These are phyloP conservation scores for Fusarium sp. DNA, from an alignment of 2,329 filamentous ascomycete species.

Conservation along the genomic window DNA sequence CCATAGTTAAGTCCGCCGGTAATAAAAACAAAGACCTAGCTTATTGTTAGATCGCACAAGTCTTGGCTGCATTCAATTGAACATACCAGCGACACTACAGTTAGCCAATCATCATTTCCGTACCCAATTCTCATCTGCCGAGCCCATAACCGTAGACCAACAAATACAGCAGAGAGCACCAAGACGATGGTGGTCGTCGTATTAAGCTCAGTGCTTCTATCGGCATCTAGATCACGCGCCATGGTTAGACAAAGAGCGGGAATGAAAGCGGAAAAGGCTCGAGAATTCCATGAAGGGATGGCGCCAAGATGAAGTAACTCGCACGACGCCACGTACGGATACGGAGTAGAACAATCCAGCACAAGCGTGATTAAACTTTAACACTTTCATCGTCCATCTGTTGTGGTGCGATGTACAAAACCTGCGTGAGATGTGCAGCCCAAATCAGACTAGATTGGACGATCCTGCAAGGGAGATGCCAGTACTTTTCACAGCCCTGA, in stretches of 20 bases:
- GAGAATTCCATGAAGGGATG: not conserved
- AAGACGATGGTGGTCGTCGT: slow-evolving; percentile 17
- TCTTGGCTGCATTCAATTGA: not conserved
- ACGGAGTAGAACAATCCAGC: not conserved
- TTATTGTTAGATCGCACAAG: not conserved
- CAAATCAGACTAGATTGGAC: not conserved
- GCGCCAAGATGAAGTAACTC: not conserved
- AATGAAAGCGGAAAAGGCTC: not conserved
- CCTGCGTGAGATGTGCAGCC: too few species aligned
- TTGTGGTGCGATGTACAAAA: not conserved
- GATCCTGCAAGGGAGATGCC: not conserved
- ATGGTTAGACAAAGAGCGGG: not conserved
- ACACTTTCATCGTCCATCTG: not conserved
- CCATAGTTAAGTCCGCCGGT: slow-evolving; percentile 27
- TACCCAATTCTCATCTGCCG: slow-evolving; percentile 15
- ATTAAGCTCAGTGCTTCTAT: slow-evolving; percentile 17
- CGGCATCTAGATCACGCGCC: not conserved
- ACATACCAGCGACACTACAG: slow-evolving; percentile 17
- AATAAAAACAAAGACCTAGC: slow-evolving; percentile 22
- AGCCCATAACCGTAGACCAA: slow-evolving; percentile 22
- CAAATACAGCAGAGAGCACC: slow-evolving; percentile 6
- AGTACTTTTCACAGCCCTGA: too few species aligned
- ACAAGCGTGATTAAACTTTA: not conserved
- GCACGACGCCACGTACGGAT: not conserved
- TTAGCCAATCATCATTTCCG: slow-evolving; percentile 27